Percentiles rank a stretch among this genome's conserved stretches.
Conservation (phyloP, 768 basidiomycete genomes). For the Sistotremastrum suecicum region DNA sequence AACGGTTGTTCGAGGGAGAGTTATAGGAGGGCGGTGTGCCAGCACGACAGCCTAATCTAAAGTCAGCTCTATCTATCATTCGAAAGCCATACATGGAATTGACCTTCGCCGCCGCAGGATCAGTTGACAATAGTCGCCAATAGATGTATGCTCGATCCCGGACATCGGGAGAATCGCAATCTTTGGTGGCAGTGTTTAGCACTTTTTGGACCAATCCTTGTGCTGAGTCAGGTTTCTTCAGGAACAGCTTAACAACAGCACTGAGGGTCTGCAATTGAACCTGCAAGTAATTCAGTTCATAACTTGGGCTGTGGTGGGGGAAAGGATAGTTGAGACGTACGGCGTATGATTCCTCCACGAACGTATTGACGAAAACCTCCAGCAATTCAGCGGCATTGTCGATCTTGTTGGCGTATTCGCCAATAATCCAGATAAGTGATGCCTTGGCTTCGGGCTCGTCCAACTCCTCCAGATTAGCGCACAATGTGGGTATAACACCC, state of each 20-base stretch:
- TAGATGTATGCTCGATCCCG: conserved; percentile 97
- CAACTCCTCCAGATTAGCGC: conserved; percentile 87
- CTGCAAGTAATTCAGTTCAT: conserved; percentile 8
- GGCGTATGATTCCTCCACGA: conserved; percentile 86
- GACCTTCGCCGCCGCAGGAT: conserved; percentile 92
- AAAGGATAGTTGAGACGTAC: conserved; percentile 27
- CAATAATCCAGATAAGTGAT: conserved; percentile 98
- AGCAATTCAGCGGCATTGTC: conserved; percentile 93
- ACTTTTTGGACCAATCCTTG: conserved; percentile 89
- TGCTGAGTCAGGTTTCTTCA: conserved; percentile 87
- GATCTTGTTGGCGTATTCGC: conserved; percentile 95
- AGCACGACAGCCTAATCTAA: conserved; percentile 68
- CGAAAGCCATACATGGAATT: conserved; percentile 4
- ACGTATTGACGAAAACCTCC: conserved; percentile 79
- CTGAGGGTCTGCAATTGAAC: conserved; percentile 72
- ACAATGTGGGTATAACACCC: conserved; percentile 90
- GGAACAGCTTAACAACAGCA: conserved; percentile 91
- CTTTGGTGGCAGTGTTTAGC: conserved; percentile 87
- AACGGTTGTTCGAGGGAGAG: conserved; percentile 83
- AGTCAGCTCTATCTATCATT: not conserved
- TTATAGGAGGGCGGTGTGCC: conserved; percentile 85
- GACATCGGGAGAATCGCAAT: conserved; percentile 93
- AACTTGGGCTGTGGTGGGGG: not conserved
- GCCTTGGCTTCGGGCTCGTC: conserved; percentile 98
- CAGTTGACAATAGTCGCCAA: conserved; percentile 89